These are phyloP conservation scores for Panaeolus papilionaceus DNA, from an alignment of 768 basidiomycete genomes.

Conservation along the genomic window DNA sequence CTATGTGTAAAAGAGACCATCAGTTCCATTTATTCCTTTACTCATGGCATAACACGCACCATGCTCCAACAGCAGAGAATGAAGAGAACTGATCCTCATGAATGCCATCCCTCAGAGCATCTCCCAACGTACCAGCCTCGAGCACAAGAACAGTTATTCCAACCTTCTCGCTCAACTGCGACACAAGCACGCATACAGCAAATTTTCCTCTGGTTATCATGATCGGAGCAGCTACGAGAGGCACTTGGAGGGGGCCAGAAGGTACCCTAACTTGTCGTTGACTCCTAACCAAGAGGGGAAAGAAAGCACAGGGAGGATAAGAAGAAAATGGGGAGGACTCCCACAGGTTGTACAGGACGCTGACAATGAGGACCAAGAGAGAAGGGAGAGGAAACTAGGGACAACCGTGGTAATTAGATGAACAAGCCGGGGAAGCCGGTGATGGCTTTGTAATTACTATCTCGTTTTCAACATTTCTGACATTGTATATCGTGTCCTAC, in stretches of 20 bases:
- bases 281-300: background rate
- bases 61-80: constrained; percentile 17
- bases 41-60: constrained; percentile 18
- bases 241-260: background rate
- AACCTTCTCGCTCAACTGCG: constrained; percentile 40
- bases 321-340: too few relatives aligned
- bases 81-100: constrained; percentile 26
- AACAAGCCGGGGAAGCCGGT: too few relatives aligned
- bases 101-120: constrained; percentile 30
- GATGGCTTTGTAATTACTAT: too few relatives aligned
- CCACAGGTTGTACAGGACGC: too few relatives aligned
- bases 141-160: constrained; percentile 43
- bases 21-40: background rate
- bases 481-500: too few relatives aligned
- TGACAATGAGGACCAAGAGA: too few relatives aligned
- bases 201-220: constrained; percentile 43
- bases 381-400: too few relatives aligned
- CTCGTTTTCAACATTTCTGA: too few relatives aligned
- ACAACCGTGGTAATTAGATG: too few relatives aligned
- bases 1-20: constrained; percentile 28
- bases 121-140: constrained; percentile 41
- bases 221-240: constrained; percentile 21
- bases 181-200: constrained; percentile 38
- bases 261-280: background rate
- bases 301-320: too few relatives aligned